phyloP scores from a whole-genome alignment of 1,284 basidiomycete species.

The Athelia sp. region DNA sequence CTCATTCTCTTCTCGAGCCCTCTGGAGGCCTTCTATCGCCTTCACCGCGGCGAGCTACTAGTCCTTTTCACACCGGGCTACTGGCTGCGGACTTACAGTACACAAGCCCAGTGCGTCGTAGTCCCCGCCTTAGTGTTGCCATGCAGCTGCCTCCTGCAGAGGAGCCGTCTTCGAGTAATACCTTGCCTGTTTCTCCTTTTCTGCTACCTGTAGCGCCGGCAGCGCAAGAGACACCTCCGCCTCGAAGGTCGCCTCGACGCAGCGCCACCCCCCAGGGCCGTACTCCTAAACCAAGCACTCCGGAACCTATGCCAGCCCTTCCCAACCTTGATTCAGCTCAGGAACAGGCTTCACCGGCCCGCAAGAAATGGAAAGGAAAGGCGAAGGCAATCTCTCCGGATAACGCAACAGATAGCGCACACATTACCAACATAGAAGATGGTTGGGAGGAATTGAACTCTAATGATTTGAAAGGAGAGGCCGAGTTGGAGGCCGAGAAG shows the following conservation, averaged over 20 bases:
- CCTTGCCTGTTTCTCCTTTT: background rate
- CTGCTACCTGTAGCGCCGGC: background rate
- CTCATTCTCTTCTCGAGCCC: slow-evolving; percentile 30
- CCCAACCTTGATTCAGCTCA: background rate
- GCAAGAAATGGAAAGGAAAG: slow-evolving; percentile 6
- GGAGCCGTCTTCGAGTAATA: background rate
- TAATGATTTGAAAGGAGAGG: background rate
- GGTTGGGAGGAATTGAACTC: background rate
- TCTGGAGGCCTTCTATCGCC: background rate
- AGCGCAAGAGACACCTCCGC: background rate
- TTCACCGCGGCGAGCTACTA: background rate
- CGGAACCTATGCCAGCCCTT: background rate
- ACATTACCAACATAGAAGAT: background rate
- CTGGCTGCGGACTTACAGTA: background rate
- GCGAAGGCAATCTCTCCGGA: background rate
- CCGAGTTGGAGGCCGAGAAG: background rate
- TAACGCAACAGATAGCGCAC: background rate
- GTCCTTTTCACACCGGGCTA: background rate
- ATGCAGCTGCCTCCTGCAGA: background rate
- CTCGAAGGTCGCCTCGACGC: slow-evolving; percentile 3
- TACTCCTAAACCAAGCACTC: background rate
- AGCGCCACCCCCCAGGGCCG: slow-evolving; percentile 2
- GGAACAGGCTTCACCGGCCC: background rate
- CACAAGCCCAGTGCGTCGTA: background rate
- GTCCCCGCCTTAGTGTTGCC: background rate